Evolutionary conservation across 129 eudicot species (phyloP).

Genomic region (Pulicaria dysenterica): DNA sequence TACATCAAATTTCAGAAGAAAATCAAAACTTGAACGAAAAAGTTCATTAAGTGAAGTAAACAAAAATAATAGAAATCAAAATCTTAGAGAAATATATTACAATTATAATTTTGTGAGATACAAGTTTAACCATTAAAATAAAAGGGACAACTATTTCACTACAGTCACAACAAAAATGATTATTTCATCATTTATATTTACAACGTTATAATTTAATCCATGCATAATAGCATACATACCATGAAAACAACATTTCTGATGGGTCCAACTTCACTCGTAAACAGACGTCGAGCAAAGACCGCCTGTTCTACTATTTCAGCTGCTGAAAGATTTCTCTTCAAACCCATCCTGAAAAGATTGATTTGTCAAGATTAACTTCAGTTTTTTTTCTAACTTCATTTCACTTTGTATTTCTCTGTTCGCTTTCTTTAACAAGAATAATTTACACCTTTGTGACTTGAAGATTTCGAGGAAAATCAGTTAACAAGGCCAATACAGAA

Average conservation of each 20-base stretch:
- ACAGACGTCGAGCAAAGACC: constrained; percentile 73
- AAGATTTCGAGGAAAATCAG: too few species aligned
- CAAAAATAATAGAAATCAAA: not conserved
- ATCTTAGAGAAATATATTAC: not conserved
- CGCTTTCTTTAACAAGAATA: too few species aligned
- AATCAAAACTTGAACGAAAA: not conserved
- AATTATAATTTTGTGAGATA: not conserved
- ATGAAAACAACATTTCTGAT: constrained; percentile 92
- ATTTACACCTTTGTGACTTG: not conserved
- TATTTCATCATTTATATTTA: not conserved
- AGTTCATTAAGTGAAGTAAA: not conserved
- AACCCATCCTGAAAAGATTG: constrained; percentile 71
- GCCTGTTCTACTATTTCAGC: constrained; percentile 98
- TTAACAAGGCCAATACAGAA: too few species aligned
- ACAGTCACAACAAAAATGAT: not conserved
- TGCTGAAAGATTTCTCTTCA: constrained; percentile 70
- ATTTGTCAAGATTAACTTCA: not conserved
- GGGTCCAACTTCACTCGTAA: constrained; percentile 75
- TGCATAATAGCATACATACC: constrained; percentile 44
- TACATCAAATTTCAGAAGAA: not conserved
- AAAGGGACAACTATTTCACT: not conserved
- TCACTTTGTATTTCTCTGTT: not conserved
- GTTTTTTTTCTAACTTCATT: not conserved
- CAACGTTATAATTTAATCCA: not conserved
- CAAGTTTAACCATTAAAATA: not conserved